A percentile compares a stretch with the other conserved stretches of the same genome.
Evolutionary conservation across 176 grass and related monocot genomes (phyloP).

Genomic region (Luzula sylvatica): DNA sequence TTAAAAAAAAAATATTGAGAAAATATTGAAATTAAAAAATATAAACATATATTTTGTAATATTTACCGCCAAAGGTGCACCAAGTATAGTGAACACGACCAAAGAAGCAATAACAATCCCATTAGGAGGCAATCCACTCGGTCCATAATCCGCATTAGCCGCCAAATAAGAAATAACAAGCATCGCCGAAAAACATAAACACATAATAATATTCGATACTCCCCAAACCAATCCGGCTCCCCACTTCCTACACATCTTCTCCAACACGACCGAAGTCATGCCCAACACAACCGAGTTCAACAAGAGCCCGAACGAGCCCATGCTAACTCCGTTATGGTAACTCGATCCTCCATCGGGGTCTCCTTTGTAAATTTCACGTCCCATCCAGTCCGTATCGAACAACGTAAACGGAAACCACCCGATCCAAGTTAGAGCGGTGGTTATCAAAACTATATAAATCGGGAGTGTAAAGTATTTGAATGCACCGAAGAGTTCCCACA

Average conservation of each 20-base stretch:
- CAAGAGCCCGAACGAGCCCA: constrained; percentile 82
- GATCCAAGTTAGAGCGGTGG: constrained; percentile 85
- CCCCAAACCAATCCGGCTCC: constrained; percentile 91
- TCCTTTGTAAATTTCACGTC: constrained; percentile 73
- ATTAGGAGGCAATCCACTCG: constrained; percentile 38
- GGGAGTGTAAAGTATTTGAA: constrained; percentile 77
- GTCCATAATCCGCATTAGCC: constrained; percentile 50
- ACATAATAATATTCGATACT: constrained; percentile 86
- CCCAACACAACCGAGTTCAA: constrained; percentile 84
- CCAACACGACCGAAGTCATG: constrained; percentile 62
- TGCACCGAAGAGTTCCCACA: constrained; percentile 81
- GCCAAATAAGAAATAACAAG: constrained; percentile 74
- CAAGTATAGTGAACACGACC: constrained; percentile 70
- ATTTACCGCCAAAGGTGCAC: constrained; percentile 65
- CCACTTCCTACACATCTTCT: constrained; percentile 81
- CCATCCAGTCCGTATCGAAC: constrained; percentile 98
- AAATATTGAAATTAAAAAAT: neutral
- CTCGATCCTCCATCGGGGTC: constrained; percentile 34
- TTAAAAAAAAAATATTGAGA: constrained; percentile 1
- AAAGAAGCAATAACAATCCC: constrained; percentile 67
- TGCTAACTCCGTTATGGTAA: constrained; percentile 78
- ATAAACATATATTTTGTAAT: neutral
- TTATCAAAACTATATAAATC: constrained; percentile 81
- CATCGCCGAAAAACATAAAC: constrained; percentile 82
- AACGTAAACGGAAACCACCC: constrained; percentile 92